phyloP scores from a whole-genome alignment of 1,284 basidiomycete genomes.

The Grifola frondosa region DNA sequence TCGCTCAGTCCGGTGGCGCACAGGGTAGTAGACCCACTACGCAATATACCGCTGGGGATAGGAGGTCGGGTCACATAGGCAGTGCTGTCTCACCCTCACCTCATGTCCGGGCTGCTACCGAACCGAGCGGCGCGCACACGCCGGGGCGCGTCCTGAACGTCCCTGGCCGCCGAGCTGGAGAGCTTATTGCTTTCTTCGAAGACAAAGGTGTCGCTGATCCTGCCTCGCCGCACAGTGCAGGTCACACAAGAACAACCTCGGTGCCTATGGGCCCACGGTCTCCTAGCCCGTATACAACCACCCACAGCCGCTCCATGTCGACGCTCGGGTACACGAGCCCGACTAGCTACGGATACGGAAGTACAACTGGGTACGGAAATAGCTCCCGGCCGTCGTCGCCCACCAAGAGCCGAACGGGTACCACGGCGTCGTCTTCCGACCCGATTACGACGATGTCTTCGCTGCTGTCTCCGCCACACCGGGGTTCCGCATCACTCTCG shows the following conservation, averaged over 20 bases:
- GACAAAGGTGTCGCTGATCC: constrained; percentile 40
- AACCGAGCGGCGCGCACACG: constrained; percentile 22
- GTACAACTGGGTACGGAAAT: constrained; percentile 31
- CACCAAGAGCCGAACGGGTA: constrained; percentile 41
- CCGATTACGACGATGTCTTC: constrained; percentile 36
- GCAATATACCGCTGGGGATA: constrained; percentile 25
- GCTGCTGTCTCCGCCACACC: constrained; percentile 39
- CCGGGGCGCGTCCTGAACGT: constrained; percentile 31
- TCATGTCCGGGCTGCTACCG: constrained; percentile 31
- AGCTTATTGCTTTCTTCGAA: constrained; percentile 76
- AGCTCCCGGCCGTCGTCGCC: constrained; percentile 47
- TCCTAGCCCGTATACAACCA: constrained; percentile 49
- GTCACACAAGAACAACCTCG: constrained; percentile 53
- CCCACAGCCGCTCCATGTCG: constrained; percentile 43
- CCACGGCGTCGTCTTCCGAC: constrained; percentile 27
- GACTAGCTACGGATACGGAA: constrained; percentile 28
- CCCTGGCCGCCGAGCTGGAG: constrained; percentile 60
- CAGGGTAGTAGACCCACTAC: constrained; percentile 26
- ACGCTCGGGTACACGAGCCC: constrained; percentile 30
- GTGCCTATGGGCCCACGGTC: constrained; percentile 51
- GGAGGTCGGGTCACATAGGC: constrained; percentile 23
- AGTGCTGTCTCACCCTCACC: constrained; percentile 17
- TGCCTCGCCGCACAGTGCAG: constrained; percentile 27
- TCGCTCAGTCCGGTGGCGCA: constrained; percentile 23
- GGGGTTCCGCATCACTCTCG: constrained; percentile 26